Evolutionary conservation across 306 rosid species (phyloP), one percentile per base, ranked within the genome.

Genomic region (Corylus avellana): DNA sequence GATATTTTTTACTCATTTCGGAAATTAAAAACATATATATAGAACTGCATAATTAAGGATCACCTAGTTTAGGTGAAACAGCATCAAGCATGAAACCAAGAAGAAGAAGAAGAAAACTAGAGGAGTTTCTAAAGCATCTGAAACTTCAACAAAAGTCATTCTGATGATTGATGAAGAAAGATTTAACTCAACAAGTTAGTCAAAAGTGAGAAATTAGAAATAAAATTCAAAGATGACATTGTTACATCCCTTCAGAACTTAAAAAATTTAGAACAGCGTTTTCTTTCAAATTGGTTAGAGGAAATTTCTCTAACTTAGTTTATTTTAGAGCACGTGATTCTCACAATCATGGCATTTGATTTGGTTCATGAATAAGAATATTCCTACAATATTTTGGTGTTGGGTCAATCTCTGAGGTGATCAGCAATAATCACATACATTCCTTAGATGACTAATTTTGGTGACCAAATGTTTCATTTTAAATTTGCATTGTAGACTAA

Each of bases 311-410:
- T 1, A 6, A 42, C 7, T 42, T 6, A 42, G 1, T 42, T 7
- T 5, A 5, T 39, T 39, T 39, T 39, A 42, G 46, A 42, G 8
- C 46, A 5, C 7, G 5, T 42, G 46, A 42, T 42, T 42, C 8
- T 42, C 46, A 42, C 42, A 76, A 69, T 78, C 17, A 44, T 58
- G 18, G 54, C 5, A 7, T 18, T 32, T 11, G 69, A 46, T 70
- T 56, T 64, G 89, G 90, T 89, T 83, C 90, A 79, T 85, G 90
- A 82, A 83, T 78, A 13, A 42, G 84, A 88, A 88, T 87, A 85
- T 89, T 89, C 89, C 75, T 75, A 54, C 16, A 39, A 63, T 48
- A 79, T 85, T 85, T 42, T 5, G 46, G 46, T 5, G 46, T 42
- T 42, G 46, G 46, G 46, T 6, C 46, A 42, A 42, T 42, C 46